Conservation (phyloP, 345 rosid genomes). For the Mallotus nudiflorus region DNA sequence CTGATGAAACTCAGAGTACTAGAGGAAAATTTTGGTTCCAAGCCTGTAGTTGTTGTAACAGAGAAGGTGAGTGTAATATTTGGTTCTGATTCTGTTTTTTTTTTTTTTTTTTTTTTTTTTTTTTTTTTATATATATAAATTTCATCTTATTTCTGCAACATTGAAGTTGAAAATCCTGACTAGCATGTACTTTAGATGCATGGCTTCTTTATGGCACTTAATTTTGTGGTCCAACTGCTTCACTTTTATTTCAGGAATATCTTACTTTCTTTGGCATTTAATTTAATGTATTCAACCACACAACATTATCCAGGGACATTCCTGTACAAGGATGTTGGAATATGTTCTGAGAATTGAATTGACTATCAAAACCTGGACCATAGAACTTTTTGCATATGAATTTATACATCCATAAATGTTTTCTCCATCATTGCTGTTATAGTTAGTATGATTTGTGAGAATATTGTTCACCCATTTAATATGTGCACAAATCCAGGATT, state of each 20-base stretch:
- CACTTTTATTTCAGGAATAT: neutral
- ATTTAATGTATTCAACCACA: neutral
- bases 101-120: neutral
- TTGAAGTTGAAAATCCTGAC: neutral
- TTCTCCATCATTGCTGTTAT: too few species aligned
- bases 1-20: slow-evolving; percentile 45
- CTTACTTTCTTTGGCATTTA: neutral
- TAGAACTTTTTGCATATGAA: neutral
- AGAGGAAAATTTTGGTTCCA: slow-evolving; percentile 42
- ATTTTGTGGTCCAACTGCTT: neutral
- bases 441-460: neutral
- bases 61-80: slow-evolving; percentile 57
- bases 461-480: neutral
- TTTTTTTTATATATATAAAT: too few species aligned
- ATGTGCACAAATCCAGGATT: slow-evolving; percentile 47
- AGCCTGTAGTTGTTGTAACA: slow-evolving; percentile 62
- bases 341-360: neutral
- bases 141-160: neutral
- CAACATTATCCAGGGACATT: neutral
- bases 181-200: neutral
- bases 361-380: neutral
- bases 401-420: neutral
- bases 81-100: slow-evolving; percentile 4
- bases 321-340: neutral
- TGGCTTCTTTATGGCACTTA: too few species aligned